Conservation (phyloP, 331 rosid species). For the Stylosanthes scabra region DNA sequence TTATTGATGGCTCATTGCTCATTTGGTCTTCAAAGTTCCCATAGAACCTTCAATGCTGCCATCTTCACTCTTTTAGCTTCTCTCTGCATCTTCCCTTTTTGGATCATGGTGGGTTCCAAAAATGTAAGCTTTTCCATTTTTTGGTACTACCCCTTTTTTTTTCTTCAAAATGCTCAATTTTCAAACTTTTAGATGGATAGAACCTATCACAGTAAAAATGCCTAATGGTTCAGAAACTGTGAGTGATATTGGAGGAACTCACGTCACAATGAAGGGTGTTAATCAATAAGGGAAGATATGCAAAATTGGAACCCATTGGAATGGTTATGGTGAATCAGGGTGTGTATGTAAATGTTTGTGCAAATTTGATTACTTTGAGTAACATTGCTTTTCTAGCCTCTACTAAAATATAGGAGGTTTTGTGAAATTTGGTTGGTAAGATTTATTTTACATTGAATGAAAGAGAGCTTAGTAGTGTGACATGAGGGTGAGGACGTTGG, state of each 20-base stretch:
- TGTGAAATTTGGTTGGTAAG: slow-evolving; percentile 4
- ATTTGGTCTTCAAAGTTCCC: slow-evolving; percentile 66
- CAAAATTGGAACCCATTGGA: background rate
- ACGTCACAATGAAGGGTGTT: background rate
- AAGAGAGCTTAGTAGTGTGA: background rate
- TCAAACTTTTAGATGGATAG: too few relatives aligned
- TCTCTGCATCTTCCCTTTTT: slow-evolving; percentile 72
- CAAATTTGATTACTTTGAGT: background rate
- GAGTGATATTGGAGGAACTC: too few relatives aligned
- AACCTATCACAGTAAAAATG: too few relatives aligned
- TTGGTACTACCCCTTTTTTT: slow-evolving; percentile 5
- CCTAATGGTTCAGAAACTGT: too few relatives aligned
- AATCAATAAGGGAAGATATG: background rate
- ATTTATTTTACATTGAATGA: slow-evolving; percentile 3
- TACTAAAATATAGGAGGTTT: background rate
- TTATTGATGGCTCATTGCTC: slow-evolving; percentile 77
- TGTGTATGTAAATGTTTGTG: background rate
- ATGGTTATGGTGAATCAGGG: background rate
- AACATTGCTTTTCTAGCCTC: background rate
- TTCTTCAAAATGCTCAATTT: background rate
- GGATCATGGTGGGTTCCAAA: slow-evolving; percentile 69
- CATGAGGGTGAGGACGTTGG: background rate
- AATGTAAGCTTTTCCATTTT: slow-evolving; percentile 52
- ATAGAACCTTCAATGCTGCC: slow-evolving; percentile 64
- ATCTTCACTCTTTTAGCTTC: slow-evolving; percentile 60